Evolutionary conservation across 345 rosid species (phyloP).

Genomic region (Bretschneidera sinensis): DNA sequence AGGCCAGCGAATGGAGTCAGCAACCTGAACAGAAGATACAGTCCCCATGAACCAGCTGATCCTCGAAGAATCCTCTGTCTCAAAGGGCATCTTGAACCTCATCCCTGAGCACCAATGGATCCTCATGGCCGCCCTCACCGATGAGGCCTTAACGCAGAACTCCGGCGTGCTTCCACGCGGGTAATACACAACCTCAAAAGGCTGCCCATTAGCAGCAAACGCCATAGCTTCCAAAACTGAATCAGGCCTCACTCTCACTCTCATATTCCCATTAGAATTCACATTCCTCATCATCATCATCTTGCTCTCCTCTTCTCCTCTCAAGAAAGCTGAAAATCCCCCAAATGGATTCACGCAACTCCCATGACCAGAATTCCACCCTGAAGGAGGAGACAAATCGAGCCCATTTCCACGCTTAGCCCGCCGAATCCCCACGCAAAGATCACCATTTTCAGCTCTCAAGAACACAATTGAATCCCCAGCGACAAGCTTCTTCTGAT

Average conservation of each 20-base stretch:
- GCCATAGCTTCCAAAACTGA: slow-evolving; percentile 67
- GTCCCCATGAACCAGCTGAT: slow-evolving; percentile 99
- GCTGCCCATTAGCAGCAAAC: slow-evolving; percentile 59
- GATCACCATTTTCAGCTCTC: slow-evolving; percentile 75
- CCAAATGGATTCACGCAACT: slow-evolving; percentile 27
- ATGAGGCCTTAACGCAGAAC: slow-evolving; percentile 62
- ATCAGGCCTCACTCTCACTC: slow-evolving; percentile 52
- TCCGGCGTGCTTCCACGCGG: slow-evolving; percentile 86
- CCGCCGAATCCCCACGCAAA: slow-evolving; percentile 77
- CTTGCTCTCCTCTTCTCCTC: slow-evolving; percentile 51
- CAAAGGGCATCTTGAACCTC: slow-evolving; percentile 98
- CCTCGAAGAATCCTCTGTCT: slow-evolving; percentile 86
- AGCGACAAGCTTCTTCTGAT: slow-evolving; percentile 88
- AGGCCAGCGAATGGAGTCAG: slow-evolving; percentile 82
- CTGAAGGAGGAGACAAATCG: slow-evolving; percentile 28
- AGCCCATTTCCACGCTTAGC: slow-evolving; percentile 56
- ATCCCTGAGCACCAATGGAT: slow-evolving; percentile 82
- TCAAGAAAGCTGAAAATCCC: slow-evolving; percentile 55
- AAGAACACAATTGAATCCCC: slow-evolving; percentile 91
- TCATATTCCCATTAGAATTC: slow-evolving; percentile 22
- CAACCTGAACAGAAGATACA: slow-evolving; percentile 72
- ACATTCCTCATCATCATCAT: slow-evolving; percentile 34
- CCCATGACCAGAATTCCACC: slow-evolving; percentile 38
- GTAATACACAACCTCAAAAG: slow-evolving; percentile 73
- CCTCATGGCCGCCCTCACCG: slow-evolving; percentile 65